Base-by-base conservation (phyloP, 805 yeast genomes). In the Starmerella kuoi region DNA sequence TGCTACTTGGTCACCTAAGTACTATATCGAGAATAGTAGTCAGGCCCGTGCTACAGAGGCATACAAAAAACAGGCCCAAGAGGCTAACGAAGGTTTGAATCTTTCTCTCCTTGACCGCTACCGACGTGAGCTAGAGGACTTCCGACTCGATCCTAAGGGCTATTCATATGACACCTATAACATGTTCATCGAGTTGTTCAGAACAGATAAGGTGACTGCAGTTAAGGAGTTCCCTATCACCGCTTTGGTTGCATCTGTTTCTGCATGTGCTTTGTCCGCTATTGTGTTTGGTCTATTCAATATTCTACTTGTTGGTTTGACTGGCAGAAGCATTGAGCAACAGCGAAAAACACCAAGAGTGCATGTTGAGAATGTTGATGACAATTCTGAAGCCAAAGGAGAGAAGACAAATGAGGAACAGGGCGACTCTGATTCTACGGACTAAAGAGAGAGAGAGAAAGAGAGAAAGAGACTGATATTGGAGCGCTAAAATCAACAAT, bases 1-100 rank as follows among this genome's bases (percentile, higher is more conserved):
- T 57, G 60, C 63, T 7, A 85, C 95, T 0, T 86, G 73, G 60
- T 52, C 61, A 26, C 64, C 62, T 38, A 65, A 65, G 58, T 48
- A 45, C 41, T 53, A 47, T 31, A 46, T 58, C 37, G 70, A 66
- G 52, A 18, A 26, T 23, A 47, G 33, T 34, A 54, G 50, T 25
- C 56, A 58, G 44, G 40, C 42, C 36, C 49, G 51, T 17, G 50
- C 48, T 19, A 41, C 33, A 14, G 53, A 53, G 23, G 61, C 61
- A 30, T 32, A 25, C 35, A 25, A 36, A 19, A 28, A 35, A 32
- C 43, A 38, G 35, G 26, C 21, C 23, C 31, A 32, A 6, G 44
- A 49, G 38, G 49, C 46, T 34, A 37, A 38, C 17, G 31, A 20
- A 23, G 41, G 46, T 38, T 53, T 43, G 33, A 52, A 52, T 9